Conservation (phyloP, 192 early-diverging fungal genomes). For the Rhizophagus prolifer region DNA sequence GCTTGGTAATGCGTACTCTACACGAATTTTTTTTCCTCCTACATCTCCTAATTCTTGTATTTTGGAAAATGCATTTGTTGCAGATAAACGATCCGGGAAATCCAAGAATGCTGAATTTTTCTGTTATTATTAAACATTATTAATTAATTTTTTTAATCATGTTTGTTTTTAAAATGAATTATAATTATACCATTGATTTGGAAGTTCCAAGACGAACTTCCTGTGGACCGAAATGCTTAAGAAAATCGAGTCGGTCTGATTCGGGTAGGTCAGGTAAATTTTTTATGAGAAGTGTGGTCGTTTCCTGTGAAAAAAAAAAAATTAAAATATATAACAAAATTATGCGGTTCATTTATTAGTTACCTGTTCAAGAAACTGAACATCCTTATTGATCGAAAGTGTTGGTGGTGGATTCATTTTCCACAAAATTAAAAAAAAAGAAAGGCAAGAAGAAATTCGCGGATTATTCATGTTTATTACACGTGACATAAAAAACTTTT, state of each 20-base stretch:
- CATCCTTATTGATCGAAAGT: slow-evolving; percentile 1
- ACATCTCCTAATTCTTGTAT: slow-evolving; percentile 29
- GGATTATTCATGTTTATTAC: too few species aligned
- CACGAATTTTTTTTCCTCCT: slow-evolving; percentile 32
- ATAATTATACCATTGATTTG: slow-evolving; percentile 1
- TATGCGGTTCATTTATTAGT: not conserved
- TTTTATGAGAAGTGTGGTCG: slow-evolving; percentile 28
- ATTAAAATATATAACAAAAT: not conserved
- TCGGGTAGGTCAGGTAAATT: slow-evolving; percentile 19
- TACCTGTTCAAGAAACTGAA: slow-evolving; percentile 20
- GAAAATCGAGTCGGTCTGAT: slow-evolving; percentile 14
- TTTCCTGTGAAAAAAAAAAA: slow-evolving; percentile 9
- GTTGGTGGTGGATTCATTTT: slow-evolving; percentile 14
- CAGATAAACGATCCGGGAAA: slow-evolving; percentile 34
- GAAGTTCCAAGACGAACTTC: slow-evolving; percentile 18
- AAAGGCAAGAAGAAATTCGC: not conserved
- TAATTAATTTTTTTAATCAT: not conserved
- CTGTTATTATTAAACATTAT: slow-evolving; percentile 16
- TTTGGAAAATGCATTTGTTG: slow-evolving; percentile 35
- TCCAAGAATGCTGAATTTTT: slow-evolving; percentile 44
- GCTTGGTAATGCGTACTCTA: slow-evolving; percentile 45
- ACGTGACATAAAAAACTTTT: too few species aligned
- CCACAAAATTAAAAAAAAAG: too few species aligned
- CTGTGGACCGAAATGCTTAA: slow-evolving; percentile 20
- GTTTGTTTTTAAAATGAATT: not conserved